Evolutionary conservation across 768 basidiomycete genomes (phyloP), one percentile per base, ranked within the genome.

Genomic region (Candolleomyces efflorescens): DNA sequence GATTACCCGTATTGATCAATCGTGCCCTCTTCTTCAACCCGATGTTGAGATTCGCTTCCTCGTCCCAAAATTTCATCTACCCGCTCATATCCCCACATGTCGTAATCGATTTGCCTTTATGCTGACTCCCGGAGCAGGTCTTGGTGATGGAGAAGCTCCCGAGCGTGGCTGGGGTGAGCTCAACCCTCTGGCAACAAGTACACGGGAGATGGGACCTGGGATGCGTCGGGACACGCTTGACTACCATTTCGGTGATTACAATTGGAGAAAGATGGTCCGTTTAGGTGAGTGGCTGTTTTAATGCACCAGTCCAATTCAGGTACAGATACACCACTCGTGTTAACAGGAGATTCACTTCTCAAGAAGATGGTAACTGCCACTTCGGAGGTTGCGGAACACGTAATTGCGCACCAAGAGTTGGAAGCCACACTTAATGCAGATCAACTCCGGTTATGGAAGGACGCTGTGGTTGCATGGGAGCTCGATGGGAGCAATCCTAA

Each of bases 181-280:
- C 10, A 71, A 74, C 52, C 62, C 60, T 0, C 26, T 67, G 0
- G 65, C 72, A 7, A 17, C 53, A 6, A 71, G 71, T 44, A 75
- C 72, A 2, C 56, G 62, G 26, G 72, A 73, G 62, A 76, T 77
- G 75, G 73, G 73, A 10, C 69, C 70, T 10, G 71, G 71, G 1
- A 65, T 65, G 11, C 53, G 69, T 1, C 55, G 62, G 0, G 69
- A 72, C 22, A 63, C 59, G 0, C 36, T 74, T 0, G 67, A 73
- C 50, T 62, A 64, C 22, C 68, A 71, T 23, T 72, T 68, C 54
- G 64, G 60, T 0, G 60, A 65, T 39, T 63, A 60, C 47, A 73
- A 73, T 37, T 75, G 69, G 69, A 53, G 51, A 24, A 72, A 72
- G 43, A 51, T 63, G 0, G 37, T 62, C 3, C 45, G 48, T 11